These are phyloP conservation scores for Didymella arachidicola DNA, from an alignment of 2,329 filamentous ascomycete species.

Conservation along the genomic window DNA sequence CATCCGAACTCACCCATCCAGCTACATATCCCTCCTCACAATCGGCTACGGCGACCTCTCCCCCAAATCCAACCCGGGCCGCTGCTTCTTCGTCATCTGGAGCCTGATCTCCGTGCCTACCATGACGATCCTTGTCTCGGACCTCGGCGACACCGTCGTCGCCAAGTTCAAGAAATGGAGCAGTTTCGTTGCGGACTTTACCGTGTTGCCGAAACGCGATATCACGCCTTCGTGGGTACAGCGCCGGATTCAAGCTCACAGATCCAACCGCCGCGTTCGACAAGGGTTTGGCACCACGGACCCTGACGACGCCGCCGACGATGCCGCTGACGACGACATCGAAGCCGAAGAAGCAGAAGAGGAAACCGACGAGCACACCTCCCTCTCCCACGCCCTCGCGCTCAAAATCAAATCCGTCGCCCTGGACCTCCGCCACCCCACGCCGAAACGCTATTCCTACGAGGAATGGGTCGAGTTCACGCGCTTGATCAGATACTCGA, in stretches of 20 bases:
- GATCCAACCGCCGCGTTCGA: conserved; percentile 52
- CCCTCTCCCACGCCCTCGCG: conserved; percentile 69
- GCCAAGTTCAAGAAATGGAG: conserved; percentile 69
- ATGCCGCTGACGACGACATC: neutral
- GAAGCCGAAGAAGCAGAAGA: conserved; percentile 25
- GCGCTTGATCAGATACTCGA: conserved; percentile 70
- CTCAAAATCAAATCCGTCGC: conserved; percentile 74
- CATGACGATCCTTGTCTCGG: conserved; percentile 74
- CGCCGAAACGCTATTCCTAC: conserved; percentile 74
- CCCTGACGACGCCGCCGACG: conserved; percentile 24
- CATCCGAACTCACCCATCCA: neutral
- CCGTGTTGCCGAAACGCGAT: conserved; percentile 68
- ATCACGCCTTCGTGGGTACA: conserved; percentile 57
- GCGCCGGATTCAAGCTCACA: conserved; percentile 47
- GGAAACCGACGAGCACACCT: conserved; percentile 36
- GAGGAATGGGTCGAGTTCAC: conserved; percentile 89
- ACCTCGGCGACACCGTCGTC: conserved; percentile 80
- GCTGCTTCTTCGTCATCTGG: conserved; percentile 94
- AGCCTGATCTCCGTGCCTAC: conserved; percentile 83
- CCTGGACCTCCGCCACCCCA: conserved; percentile 65
- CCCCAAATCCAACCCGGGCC: conserved; percentile 78
- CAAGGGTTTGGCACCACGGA: conserved; percentile 57
- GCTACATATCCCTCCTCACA: conserved; percentile 73
- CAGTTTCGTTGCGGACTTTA: conserved; percentile 68
- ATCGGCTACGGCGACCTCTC: conserved; percentile 86